Evolutionary conservation across 2,329 filamentous ascomycete species (phyloP).

Genomic region (Stagonosporopsis cucurbitacearum): DNA sequence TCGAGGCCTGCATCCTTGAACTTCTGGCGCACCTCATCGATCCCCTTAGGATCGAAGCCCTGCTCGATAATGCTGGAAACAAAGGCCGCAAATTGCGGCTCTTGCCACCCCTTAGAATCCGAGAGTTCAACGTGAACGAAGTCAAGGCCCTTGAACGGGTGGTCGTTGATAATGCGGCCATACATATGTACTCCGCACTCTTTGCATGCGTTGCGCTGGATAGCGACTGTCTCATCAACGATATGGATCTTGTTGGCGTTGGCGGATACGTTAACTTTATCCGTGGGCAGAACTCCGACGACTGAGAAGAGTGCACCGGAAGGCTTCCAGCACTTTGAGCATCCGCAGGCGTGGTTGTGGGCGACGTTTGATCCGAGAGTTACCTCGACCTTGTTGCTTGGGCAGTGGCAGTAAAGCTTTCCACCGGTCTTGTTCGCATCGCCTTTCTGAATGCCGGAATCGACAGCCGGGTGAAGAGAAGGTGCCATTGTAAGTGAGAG

Average conservation of each 20-base stretch:
- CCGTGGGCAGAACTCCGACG: constrained; percentile 65
- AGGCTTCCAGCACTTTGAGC: constrained; percentile 77
- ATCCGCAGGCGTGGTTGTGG: constrained; percentile 75
- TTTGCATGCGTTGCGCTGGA: constrained; percentile 59
- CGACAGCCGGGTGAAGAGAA: constrained; percentile 67
- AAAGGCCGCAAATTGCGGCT: constrained; percentile 73
- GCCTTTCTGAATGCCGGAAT: constrained; percentile 67
- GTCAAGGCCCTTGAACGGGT: constrained; percentile 72
- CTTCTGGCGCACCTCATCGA: constrained; percentile 61
- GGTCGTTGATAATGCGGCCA: constrained; percentile 69
- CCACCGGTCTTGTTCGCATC: constrained; percentile 63
- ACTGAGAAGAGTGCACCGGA: constrained; percentile 67
- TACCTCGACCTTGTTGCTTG: constrained; percentile 62
- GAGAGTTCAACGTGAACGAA: constrained; percentile 71
- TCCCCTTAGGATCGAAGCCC: constrained; percentile 63
- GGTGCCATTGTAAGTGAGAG: constrained; percentile 31
- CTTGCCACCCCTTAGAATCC: constrained; percentile 69
- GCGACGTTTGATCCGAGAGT: constrained; percentile 64
- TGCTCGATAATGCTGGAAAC: constrained; percentile 73
- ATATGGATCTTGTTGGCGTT: constrained; percentile 64
- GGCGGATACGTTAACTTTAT: constrained; percentile 63
- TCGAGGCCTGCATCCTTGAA: constrained; percentile 64
- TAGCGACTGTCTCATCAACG: constrained; percentile 62
- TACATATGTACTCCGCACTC: constrained; percentile 65
- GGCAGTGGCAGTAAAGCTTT: constrained; percentile 67